Evolutionary conservation across 2,329 filamentous ascomycete genomes (phyloP), one percentile per base, ranked within the genome.

Genomic region (Diplodia scrobiculata): DNA sequence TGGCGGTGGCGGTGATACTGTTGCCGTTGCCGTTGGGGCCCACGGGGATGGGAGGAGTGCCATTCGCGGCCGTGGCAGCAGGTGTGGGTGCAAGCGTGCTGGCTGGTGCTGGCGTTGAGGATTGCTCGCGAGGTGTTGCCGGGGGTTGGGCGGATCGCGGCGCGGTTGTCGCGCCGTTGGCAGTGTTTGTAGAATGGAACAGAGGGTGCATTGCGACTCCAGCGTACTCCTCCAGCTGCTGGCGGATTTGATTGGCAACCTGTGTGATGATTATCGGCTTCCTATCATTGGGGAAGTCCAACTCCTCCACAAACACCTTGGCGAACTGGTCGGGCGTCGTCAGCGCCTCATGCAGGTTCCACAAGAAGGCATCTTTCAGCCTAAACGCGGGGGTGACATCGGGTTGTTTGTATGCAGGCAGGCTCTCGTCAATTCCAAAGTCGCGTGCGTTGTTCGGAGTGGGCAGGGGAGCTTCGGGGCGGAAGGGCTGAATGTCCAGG

Each of bases 241-340:
- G 92, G 25, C 95, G 89, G 71, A 99, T 98, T 76, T 98, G 93
- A 71, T 89, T 92, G 79, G 92, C 93, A 73, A 99, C 96, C 70
- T 94, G 89, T 68, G 86, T 83, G 11, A 92, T 88, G 71, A 92
- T 85, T 14, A 82, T 78, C 17, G 84, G 83, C 62, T 83, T 83
- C 34, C 81, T 74, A 50, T 89, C 85, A 68, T 91, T 89, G 3
- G 94, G 94, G 50, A 99, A 85, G 75, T 99, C 95, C 50, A 99
- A 84, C 75, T 99, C 95, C 70, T 96, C 91, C 1, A 96, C 93
- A 70, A 98, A 87, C 1, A 86, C 88, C 71, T 90, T 86, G n/a
- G 95, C 95, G 75, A 98, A 99, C 74, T 96, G 91, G 74, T 99
- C 95, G 0, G 95, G 96, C 0, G 95, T 99, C 62, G 93, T 91